Evolutionary conservation across 1,284 basidiomycete species (phyloP).

Genomic region (Spongispora temasekensis): DNA sequence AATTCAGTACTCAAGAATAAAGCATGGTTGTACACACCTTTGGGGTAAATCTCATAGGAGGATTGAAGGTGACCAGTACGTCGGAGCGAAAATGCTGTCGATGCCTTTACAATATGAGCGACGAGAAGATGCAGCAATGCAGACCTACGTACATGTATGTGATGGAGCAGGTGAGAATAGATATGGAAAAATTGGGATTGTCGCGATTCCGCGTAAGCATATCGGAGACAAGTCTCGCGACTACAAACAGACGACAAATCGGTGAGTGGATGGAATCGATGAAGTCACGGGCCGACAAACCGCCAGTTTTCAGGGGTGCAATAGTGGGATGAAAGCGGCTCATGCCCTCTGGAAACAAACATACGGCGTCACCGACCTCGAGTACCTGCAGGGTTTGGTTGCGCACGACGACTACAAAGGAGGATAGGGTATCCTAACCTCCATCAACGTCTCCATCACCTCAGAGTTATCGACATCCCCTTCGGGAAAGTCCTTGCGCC

Average conservation of each 20-base stretch:
- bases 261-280: constrained; percentile 6
- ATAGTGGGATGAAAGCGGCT: constrained; percentile 82
- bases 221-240: constrained; percentile 79
- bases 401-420: constrained; percentile 2
- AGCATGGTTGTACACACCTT: constrained; percentile 42
- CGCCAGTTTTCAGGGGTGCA: constrained; percentile 83
- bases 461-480: constrained; percentile 63
- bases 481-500: constrained; percentile 67
- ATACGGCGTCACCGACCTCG: constrained; percentile 76
- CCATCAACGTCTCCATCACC: constrained; percentile 66
- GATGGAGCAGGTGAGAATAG: constrained; percentile 75
- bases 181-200: constrained; percentile 69
- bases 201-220: constrained; percentile 70
- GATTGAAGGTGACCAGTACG: constrained; percentile 81
- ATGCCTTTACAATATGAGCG: constrained; percentile 38
- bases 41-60: constrained; percentile 67
- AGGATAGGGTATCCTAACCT: constrained; percentile 41
- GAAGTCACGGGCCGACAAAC: constrained; percentile 38
- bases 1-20: neutral
- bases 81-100: constrained; percentile 82
- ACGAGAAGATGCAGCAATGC: neutral
- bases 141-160: constrained; percentile 67
- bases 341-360: constrained; percentile 82
- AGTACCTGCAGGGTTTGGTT: constrained; percentile 52
- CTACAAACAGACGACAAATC: constrained; percentile 40